Base-by-base conservation (phyloP, 805 yeast genomes). In the Lipomyces anomalus region DNA sequence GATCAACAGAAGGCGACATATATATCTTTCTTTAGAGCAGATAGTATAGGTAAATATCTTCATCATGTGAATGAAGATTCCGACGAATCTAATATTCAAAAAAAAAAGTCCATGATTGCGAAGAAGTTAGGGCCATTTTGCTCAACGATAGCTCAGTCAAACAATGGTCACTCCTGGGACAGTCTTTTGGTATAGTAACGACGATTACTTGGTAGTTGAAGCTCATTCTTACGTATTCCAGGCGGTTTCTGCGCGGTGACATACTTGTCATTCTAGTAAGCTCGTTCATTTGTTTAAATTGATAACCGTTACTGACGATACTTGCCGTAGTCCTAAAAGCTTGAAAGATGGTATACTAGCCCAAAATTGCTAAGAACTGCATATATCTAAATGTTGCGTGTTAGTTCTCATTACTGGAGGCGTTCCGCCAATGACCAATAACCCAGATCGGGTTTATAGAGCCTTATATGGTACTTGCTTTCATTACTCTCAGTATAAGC, bases 361-460 rank as follows among this genome's bases (percentile, higher is more conserved):
- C 21, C 21, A 17, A 9, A 28, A 21, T 36, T 18, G 9, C 22
- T 17, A 13, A 13, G 16, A 16, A 35, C n/a, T n/a, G n/a, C n/a
- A n/a, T n/a, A n/a, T 13, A 45, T 71, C 77, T 1, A 57, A 59
- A 1, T 62, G 73, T 2, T 47, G 78, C 22, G 64, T 64, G 35
- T 70, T 68, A 40, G 73, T 73, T 1, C 55, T 78, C 16, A 59
- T 77, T 21, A 71, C 82, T 0, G 83, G 80, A 1, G 83, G 82
- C 4, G 66, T 78, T 11, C 82, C 83, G 2, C 82, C 82, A 1
- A 57, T 78, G 16, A 66, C 64, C 4, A 57, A 53, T 26, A 54
- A 65, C 1, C 69, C 75, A 4, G 76, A 72, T 40, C 71, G 72
- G 32, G 80, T 78, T 6, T 75, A 77, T 52, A 43, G 47, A 7